phyloP scores from a whole-genome alignment of 805 yeast species.

The Candida wancherniae region DNA sequence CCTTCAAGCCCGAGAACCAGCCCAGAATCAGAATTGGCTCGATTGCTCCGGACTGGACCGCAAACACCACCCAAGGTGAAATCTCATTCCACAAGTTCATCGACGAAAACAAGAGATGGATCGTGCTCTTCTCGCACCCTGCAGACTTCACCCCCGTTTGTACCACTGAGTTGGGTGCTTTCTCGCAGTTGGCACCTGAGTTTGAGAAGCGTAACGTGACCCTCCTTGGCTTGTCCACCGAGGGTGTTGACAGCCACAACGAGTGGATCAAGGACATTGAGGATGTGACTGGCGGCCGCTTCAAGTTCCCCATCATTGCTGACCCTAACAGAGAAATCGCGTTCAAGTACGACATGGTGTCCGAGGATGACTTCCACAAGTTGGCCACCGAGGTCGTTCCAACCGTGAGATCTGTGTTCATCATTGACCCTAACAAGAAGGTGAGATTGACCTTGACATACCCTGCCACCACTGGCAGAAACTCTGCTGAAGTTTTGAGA shows the following conservation, averaged over 20 bases:
- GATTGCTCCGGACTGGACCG: slow-evolving; percentile 62
- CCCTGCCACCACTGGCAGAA: slow-evolving; percentile 73
- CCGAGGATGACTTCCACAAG: slow-evolving; percentile 63
- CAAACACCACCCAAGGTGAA: slow-evolving; percentile 59
- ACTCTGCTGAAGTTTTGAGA: slow-evolving; percentile 69
- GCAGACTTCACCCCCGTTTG: slow-evolving; percentile 79
- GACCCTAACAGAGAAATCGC: slow-evolving; percentile 62
- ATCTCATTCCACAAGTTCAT: slow-evolving; percentile 60
- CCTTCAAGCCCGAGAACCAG: slow-evolving; percentile 34
- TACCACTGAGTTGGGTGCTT: slow-evolving; percentile 75
- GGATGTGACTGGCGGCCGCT: slow-evolving; percentile 51
- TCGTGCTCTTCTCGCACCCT: slow-evolving; percentile 68
- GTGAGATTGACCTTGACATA: slow-evolving; percentile 60
- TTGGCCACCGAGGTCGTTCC: slow-evolving; percentile 59
- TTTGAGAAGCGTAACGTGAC: slow-evolving; percentile 61
- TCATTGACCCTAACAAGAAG: slow-evolving; percentile 63
- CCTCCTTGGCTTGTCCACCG: slow-evolving; percentile 65
- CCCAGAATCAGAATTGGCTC: slow-evolving; percentile 53
- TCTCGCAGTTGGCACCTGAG: slow-evolving; percentile 66
- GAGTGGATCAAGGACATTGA: slow-evolving; percentile 71
- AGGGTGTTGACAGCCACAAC: slow-evolving; percentile 55
- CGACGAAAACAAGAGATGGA: slow-evolving; percentile 51
- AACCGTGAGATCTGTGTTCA: slow-evolving; percentile 67
- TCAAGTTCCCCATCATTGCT: slow-evolving; percentile 65
- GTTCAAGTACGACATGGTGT: slow-evolving; percentile 62